Percentiles rank a stretch among this genome's conserved stretches.
Evolutionary conservation across 139 green algal genomes (phyloP).

Genomic region (Asterochloris erici): DNA sequence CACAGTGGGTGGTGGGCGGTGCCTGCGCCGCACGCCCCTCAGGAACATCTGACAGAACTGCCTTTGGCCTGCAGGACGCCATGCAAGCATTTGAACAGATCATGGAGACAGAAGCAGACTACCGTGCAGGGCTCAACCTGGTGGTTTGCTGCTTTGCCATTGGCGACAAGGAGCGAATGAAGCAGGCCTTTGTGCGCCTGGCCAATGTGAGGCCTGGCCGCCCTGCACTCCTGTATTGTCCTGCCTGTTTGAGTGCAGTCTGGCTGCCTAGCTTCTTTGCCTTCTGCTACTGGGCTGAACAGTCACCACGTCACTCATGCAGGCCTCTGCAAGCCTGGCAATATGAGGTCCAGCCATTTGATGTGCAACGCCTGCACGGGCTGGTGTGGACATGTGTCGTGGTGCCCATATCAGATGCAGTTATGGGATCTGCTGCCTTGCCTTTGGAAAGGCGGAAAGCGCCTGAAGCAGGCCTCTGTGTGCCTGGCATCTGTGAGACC

Average conservation of each 20-base stretch:
- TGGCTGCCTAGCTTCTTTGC: too few relatives aligned
- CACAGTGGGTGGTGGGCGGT: too few relatives aligned
- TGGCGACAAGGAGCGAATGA: conserved; percentile 76
- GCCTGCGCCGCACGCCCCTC: too few relatives aligned
- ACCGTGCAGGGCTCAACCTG: conserved; percentile 81
- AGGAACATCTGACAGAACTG: too few relatives aligned
- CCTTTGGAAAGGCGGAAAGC: conserved; percentile 69
- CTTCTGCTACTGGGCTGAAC: too few relatives aligned
- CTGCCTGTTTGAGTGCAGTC: conserved; percentile 2
- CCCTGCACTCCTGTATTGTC: conserved; percentile 15
- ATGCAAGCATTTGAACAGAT: conserved; percentile 58
- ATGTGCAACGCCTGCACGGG: too few relatives aligned
- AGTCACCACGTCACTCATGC: too few relatives aligned
- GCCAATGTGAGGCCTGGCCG: conserved; percentile 28
- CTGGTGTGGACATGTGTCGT: too few relatives aligned
- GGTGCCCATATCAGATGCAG: too few relatives aligned
- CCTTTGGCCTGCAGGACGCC: conserved; percentile 42
- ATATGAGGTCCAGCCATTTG: too few relatives aligned
- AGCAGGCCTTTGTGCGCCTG: conserved; percentile 60
- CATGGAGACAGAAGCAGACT: conserved; percentile 65
- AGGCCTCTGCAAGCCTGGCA: too few relatives aligned
- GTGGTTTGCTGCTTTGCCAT: conserved; percentile 75
- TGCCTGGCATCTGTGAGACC: conserved; percentile 48
- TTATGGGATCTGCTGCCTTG: conserved; percentile 78
- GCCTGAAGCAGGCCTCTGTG: conserved; percentile 69